These are phyloP conservation scores for Mortierella sp. DNA, from an alignment of 371 early-diverging fungal species.

Conservation along the genomic window DNA sequence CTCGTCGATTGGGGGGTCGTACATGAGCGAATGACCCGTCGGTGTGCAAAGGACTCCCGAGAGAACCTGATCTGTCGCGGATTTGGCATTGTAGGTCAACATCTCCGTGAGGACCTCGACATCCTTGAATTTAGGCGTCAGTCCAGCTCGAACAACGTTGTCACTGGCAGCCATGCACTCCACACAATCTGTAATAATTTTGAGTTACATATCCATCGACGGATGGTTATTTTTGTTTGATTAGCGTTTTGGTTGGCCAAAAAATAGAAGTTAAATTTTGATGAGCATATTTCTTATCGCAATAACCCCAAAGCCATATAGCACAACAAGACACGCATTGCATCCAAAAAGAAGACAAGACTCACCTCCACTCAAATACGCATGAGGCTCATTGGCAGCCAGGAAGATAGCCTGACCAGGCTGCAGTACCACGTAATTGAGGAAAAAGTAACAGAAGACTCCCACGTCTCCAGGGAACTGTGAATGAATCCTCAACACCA, in stretches of 20 bases:
- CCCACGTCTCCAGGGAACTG: slow-evolving; percentile 97
- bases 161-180: slow-evolving; percentile 99
- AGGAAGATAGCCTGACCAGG: slow-evolving; percentile 95
- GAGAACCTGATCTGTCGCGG: slow-evolving; percentile 83
- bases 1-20: slow-evolving; percentile 97
- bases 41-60: slow-evolving; percentile 58
- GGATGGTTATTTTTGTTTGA: too few species aligned
- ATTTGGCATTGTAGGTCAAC: slow-evolving; percentile 91
- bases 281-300: neutral
- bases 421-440: slow-evolving; percentile 84
- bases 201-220: too few species aligned
- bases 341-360: neutral
- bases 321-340: too few species aligned
- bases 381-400: slow-evolving; percentile 97
- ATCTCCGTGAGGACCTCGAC: slow-evolving; percentile 91
- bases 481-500: slow-evolving; percentile 77
- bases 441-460: slow-evolving; percentile 84
- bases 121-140: slow-evolving; percentile 99
- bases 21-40: slow-evolving; percentile 69
- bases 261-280: slow-evolving; percentile 8
- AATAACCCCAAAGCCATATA: too few species aligned
- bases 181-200: slow-evolving; percentile 82
- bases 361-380: slow-evolving; percentile 93
- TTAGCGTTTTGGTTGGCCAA: neutral
- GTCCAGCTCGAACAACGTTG: slow-evolving; percentile 97